Evolutionary conservation across 805 yeast species (phyloP), one percentile per base, ranked within the genome.

Genomic region (Candida argentea): DNA sequence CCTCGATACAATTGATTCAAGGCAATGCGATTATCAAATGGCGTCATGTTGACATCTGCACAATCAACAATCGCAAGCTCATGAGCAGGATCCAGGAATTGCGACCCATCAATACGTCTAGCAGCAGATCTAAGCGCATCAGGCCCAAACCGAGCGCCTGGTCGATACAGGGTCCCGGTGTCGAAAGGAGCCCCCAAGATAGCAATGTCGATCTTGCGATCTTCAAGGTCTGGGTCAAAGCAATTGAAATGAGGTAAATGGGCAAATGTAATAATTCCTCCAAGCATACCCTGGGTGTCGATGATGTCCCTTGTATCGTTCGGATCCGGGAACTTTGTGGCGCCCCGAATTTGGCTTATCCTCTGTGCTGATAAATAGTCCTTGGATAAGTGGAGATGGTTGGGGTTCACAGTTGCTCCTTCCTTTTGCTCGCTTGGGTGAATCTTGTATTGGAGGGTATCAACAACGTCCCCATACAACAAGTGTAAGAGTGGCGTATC

Each of bases 11-110:
- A 67, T 46, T 76, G 83, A 46, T 65, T 57, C 39, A 77, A 54
- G 0, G 84, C 84, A 29, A 77, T 53, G 12, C 65, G 45, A 46
- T 76, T 76, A 49, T 77, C 83, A 50, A 77, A 67, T 6, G 85
- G 83, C 3, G 79, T 67, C 41, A 76, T 67, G 8, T 81, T 75
- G 23, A 76, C 70, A 46, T 77, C 85, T 16, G 77, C 76, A 48
- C 85, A 77, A 49, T 77, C 85, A 5, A 76, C 49, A 10, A 48
- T 44, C 11, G 44, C 22, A 18, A 37, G 43, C 35, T 58, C 56
- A 8, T 11, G 20, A 6, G 42, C 35, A 2, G 70, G 63, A 9
- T 37, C 44, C 2, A 64, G 54, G 9, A 71, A 39, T 18, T 8
- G 10, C 10, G 20, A 18, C 20, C 20, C 20, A 18, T 18, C 20